Conservation (phyloP, 176 grass and related monocot genomes). For the Puya raimondii region DNA sequence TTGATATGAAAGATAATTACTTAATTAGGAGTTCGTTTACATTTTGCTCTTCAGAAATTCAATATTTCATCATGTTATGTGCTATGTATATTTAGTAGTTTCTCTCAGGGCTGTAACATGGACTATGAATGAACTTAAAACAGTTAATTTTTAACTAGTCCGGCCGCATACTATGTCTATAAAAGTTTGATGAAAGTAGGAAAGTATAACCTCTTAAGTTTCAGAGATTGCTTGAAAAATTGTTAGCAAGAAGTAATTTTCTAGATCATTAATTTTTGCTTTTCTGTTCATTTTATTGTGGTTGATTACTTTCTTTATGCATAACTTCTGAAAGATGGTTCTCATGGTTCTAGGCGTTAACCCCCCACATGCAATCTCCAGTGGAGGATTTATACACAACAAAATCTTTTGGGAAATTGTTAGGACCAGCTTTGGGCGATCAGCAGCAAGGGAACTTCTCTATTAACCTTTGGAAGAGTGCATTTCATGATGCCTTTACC, state of each 20-base stretch:
- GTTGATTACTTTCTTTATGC: background rate
- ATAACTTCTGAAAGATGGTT: slow-evolving; percentile 21
- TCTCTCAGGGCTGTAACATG: too few species aligned
- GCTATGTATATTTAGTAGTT: too few species aligned
- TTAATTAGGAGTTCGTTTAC: too few species aligned
- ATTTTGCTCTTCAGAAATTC: too few species aligned
- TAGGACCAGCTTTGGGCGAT: slow-evolving; percentile 56
- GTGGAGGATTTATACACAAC: slow-evolving; percentile 36
- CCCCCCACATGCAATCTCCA: slow-evolving; percentile 78
- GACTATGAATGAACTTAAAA: too few species aligned
- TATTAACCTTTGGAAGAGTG: slow-evolving; percentile 79
- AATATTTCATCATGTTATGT: too few species aligned
- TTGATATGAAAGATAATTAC: too few species aligned
- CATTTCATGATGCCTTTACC: slow-evolving; percentile 63
- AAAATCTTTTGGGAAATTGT: slow-evolving; percentile 37
- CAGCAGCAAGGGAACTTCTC: slow-evolving; percentile 70
- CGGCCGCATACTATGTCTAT: background rate
- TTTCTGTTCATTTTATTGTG: background rate
- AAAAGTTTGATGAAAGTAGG: background rate
- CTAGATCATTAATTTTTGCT: background rate
- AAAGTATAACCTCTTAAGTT: background rate
- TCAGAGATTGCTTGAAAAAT: background rate
- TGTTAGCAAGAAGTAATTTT: background rate
- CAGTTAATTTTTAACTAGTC: too few species aligned
- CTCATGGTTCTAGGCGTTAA: slow-evolving; percentile 54